Conservation (phyloP, 2,329 filamentous ascomycete species). For the Fusarium burgessii region DNA sequence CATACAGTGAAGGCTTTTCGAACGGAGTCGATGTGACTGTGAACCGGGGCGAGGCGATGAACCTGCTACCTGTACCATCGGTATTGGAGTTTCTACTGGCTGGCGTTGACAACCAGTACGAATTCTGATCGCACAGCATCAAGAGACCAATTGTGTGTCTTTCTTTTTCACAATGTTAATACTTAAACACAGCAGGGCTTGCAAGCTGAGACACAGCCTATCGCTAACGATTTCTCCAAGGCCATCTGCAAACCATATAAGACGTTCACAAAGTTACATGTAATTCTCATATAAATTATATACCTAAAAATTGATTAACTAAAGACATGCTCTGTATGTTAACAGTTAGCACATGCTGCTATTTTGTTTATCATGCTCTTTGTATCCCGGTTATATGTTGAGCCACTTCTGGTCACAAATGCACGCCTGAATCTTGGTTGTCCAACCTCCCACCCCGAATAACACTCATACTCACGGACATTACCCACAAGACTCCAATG, state of each 20-base stretch:
- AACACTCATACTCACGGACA: not conserved
- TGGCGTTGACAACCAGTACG: conserved; percentile 46
- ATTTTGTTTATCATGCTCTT: not conserved
- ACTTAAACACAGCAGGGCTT: not conserved
- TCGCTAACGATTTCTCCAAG: not conserved
- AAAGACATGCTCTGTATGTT: not conserved
- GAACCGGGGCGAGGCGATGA: conserved; percentile 16
- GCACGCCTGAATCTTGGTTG: not conserved
- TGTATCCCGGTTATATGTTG: not conserved
- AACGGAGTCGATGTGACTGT: conserved; percentile 24
- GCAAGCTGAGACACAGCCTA: not conserved
- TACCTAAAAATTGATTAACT: not conserved
- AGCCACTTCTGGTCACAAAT: not conserved
- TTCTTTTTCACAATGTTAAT: not conserved
- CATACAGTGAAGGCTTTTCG: conserved; percentile 35
- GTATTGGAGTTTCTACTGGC: conserved; percentile 50
- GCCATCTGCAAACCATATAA: not conserved
- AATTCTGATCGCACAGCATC: conserved; percentile 24
- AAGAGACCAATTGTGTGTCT: not conserved
- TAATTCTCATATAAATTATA: not conserved
- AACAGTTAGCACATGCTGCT: not conserved
- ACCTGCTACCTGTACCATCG: conserved; percentile 46
- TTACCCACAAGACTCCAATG: not conserved
- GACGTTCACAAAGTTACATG: not conserved
- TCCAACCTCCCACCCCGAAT: not conserved